Percentiles rank a stretch among this genome's conserved stretches.
phyloP scores from a whole-genome alignment of 345 rosid genomes.

The Durio zibethinus region DNA sequence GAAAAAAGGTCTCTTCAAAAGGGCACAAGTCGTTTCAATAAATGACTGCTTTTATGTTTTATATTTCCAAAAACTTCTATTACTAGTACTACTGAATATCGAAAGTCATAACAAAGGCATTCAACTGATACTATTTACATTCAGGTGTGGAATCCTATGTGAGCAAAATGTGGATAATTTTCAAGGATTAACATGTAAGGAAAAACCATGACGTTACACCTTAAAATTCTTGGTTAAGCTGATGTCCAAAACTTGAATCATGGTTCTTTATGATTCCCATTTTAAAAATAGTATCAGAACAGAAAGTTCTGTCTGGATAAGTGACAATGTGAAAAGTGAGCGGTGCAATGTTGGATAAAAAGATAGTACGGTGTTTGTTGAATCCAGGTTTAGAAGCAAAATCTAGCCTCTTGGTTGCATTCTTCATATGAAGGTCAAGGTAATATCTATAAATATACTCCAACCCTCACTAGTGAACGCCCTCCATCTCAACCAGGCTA shows the following conservation, averaged over 20 bases:
- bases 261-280: background rate
- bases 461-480: background rate
- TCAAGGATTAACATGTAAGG: background rate
- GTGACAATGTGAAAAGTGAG: no score
- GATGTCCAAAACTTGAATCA: background rate
- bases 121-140: background rate
- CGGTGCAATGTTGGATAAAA: no score
- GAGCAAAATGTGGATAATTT: background rate
- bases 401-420: background rate
- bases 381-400: background rate
- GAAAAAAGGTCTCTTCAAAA: background rate
- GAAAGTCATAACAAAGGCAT: background rate
- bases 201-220: background rate
- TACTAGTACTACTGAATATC: background rate
- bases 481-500: background rate
- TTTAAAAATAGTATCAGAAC: background rate
- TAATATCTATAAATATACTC: background rate
- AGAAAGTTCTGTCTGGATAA: background rate
- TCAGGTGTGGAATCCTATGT: background rate
- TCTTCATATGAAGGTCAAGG: background rate
- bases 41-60: background rate
- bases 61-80: background rate
- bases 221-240: background rate
- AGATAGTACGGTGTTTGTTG: background rate
- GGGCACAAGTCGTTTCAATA: background rate